Evolutionary conservation across 257 asterid genomes (phyloP).

Genomic region (Solanum peruvianum): DNA sequence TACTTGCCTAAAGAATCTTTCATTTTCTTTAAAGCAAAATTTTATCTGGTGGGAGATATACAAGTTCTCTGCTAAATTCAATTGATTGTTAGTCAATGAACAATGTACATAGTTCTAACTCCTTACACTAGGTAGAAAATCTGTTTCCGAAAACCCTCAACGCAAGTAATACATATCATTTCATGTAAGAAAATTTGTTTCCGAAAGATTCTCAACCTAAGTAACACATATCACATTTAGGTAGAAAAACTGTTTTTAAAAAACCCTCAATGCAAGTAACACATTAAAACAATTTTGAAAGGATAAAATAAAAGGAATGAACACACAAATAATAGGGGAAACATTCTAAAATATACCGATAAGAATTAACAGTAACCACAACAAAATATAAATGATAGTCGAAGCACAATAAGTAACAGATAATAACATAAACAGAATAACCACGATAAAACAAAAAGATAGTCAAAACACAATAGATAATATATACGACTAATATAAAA

Average conservation of each 20-base stretch:
- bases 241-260: background rate
- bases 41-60: background rate
- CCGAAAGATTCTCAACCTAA: fast-evolving
- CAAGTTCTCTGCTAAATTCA: background rate
- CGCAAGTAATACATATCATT: background rate
- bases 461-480: no score
- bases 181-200: background rate
- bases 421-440: no score
- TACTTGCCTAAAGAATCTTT: background rate
- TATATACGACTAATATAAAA: no score
- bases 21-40: background rate
- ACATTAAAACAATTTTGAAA: no score
- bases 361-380: no score
- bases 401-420: no score
- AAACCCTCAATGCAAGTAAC: no score
- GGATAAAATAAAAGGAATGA: background rate
- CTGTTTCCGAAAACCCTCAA: fast-evolving
- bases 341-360: background rate
- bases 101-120: no score
- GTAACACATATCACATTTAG: background rate
- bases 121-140: background rate
- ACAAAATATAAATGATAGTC: background rate
- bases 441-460: no score
- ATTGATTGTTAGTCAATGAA: background rate
- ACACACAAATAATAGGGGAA: background rate